A percentile compares a stretch with the other conserved stretches of the same genome.
These are phyloP conservation scores for Chiua virens DNA, from an alignment of 768 basidiomycete species.

Conservation along the genomic window DNA sequence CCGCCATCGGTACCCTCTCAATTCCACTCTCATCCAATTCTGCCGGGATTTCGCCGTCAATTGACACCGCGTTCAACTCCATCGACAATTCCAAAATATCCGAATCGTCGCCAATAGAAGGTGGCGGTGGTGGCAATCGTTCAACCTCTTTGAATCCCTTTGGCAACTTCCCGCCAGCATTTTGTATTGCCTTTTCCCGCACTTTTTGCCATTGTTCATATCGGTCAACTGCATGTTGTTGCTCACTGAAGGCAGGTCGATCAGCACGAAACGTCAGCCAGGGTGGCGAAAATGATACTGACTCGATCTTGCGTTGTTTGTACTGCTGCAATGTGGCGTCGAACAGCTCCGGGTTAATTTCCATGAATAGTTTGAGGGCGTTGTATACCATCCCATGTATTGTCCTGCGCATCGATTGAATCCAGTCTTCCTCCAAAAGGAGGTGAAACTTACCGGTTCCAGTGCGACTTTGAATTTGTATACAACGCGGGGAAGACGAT, in stretches of 20 bases:
- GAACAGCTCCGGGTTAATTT: constrained; percentile 95
- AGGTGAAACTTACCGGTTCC: constrained; percentile 80
- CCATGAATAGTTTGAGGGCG: constrained; percentile 97
- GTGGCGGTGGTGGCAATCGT: constrained; percentile 75
- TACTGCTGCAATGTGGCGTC: constrained; percentile 93
- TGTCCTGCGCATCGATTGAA: constrained; percentile 54
- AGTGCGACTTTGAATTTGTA: constrained; percentile 94
- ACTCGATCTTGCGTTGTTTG: constrained; percentile 86
- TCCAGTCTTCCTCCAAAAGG: neutral
- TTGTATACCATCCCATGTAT: constrained; percentile 99
- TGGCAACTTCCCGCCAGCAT: constrained; percentile 71
- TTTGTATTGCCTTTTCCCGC: constrained; percentile 72
- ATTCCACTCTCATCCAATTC: constrained; percentile 80
- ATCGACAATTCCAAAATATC: constrained; percentile 89
- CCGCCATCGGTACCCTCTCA: constrained; percentile 89
- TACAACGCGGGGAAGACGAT: constrained; percentile 97
- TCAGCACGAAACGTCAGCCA: constrained; percentile 2
- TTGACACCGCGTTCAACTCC: constrained; percentile 81
- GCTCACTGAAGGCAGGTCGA: constrained; percentile 56
- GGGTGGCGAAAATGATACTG: constrained; percentile 34
- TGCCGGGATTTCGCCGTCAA: constrained; percentile 62
- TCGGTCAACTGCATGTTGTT: constrained; percentile 78
- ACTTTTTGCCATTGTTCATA: constrained; percentile 91
- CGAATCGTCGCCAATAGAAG: constrained; percentile 73
- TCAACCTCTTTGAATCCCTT: constrained; percentile 66